These are phyloP conservation scores for Pythium periplocum DNA, from an alignment of 352 stramenopile genomes.

Conservation along the genomic window DNA sequence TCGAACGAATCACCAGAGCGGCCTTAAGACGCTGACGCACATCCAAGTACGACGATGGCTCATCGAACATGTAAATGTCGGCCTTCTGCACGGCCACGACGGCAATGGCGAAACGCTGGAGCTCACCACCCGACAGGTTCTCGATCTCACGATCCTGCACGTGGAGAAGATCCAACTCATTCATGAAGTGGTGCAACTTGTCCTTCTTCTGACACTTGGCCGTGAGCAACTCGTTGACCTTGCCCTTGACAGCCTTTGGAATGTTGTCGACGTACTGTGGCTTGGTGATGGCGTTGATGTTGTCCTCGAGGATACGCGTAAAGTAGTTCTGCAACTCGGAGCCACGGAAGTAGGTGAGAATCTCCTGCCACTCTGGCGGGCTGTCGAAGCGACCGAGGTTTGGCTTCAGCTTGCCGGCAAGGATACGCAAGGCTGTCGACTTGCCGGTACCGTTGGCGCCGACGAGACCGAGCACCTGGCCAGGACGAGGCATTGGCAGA, in stretches of 20 bases:
- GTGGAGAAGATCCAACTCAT: conserved; percentile 95
- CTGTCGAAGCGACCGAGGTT: conserved; percentile 97
- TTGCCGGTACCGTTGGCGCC: conserved; percentile 99
- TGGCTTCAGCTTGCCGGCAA: conserved; percentile 99
- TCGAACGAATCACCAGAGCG: conserved; percentile 96
- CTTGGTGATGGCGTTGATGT: conserved; percentile 99
- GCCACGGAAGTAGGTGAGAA: conserved; percentile 97
- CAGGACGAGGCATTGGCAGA: conserved; percentile 97
- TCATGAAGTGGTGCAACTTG: conserved; percentile 78
- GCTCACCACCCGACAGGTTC: conserved; percentile 96
- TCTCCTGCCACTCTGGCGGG: conserved; percentile 99
- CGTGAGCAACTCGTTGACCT: conserved; percentile 92
- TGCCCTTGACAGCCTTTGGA: conserved; percentile 93
- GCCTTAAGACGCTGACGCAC: conserved; percentile 99
- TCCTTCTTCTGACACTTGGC: conserved; percentile 90
- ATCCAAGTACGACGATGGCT: conserved; percentile 99
- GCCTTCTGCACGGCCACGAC: conserved; percentile 93
- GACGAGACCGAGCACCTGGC: conserved; percentile 98
- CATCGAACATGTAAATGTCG: conserved; percentile 99
- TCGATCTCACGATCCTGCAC: conserved; percentile 96
- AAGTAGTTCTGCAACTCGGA: conserved; percentile 99
- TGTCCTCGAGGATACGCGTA: conserved; percentile 98
- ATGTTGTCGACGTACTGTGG: conserved; percentile 99
- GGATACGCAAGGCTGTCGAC: conserved; percentile 98
- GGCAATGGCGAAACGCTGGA: conserved; percentile 99